Conservation (phyloP, 2,329 filamentous ascomycete species). For the Pseudogymnoascus sp. region DNA sequence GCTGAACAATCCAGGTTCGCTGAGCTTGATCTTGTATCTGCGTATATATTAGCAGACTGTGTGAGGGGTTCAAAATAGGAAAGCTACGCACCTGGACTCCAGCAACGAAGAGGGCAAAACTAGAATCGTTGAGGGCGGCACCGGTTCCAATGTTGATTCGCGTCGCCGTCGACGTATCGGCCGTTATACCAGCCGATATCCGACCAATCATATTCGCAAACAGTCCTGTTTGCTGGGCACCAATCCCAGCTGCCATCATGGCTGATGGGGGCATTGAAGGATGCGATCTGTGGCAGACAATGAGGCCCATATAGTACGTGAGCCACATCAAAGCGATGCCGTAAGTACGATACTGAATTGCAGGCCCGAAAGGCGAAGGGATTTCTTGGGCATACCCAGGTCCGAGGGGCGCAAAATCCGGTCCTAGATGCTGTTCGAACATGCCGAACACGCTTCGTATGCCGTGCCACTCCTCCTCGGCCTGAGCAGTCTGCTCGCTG, state of each 20-base stretch:
- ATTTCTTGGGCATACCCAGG: conserved; percentile 55
- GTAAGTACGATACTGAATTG: conserved; percentile 74
- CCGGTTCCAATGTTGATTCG: conserved; percentile 70
- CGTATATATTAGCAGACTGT: conserved; percentile 4
- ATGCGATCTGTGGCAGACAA: conserved; percentile 73
- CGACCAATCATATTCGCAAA: conserved; percentile 70
- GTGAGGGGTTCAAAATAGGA: background rate
- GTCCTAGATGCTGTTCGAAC: conserved; percentile 57
- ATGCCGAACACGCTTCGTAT: conserved; percentile 64
- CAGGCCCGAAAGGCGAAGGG: conserved; percentile 71
- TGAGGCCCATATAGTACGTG: conserved; percentile 76
- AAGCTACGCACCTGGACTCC: conserved; percentile 54
- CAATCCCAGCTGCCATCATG: conserved; percentile 75
- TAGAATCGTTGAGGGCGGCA: conserved; percentile 72
- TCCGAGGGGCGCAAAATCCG: conserved; percentile 67
- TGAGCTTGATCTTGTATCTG: conserved; percentile 66
- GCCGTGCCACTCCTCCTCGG: conserved; percentile 60
- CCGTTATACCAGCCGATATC: conserved; percentile 64
- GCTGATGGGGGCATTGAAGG: conserved; percentile 86
- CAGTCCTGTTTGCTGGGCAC: conserved; percentile 60
- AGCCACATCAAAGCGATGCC: conserved; percentile 84
- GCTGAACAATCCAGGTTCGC: conserved; percentile 66
- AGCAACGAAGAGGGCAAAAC: conserved; percentile 78
- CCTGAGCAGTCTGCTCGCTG: conserved; percentile 18
- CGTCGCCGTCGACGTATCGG: conserved; percentile 33